Evolutionary conservation across 768 basidiomycete species (phyloP).

Genomic region (Russula sp.): DNA sequence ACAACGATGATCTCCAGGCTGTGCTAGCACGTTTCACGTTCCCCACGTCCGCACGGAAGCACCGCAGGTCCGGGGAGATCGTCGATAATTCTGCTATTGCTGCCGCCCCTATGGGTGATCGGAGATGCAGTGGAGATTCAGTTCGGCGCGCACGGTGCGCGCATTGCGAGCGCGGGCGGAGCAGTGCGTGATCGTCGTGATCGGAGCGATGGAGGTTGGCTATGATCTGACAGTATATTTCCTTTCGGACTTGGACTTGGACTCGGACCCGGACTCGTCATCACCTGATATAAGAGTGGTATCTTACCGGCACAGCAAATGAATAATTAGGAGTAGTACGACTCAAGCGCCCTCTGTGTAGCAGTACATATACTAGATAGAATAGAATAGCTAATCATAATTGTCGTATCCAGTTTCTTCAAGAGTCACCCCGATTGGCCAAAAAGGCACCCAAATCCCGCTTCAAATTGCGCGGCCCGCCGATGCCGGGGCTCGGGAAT

Average conservation of each 20-base stretch:
- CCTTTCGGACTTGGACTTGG: background rate
- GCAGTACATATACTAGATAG: background rate
- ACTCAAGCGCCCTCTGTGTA: background rate
- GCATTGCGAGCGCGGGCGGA: conserved; percentile 7
- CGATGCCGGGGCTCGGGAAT: conserved; percentile 19
- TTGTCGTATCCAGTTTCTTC: background rate
- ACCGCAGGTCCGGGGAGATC: conserved; percentile 4
- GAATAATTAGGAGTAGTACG: background rate
- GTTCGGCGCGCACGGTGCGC: background rate
- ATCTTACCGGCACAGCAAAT: background rate
- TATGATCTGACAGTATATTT: background rate
- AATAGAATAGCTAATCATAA: background rate
- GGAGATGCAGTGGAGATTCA: background rate
- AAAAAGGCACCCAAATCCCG: conserved; percentile 20
- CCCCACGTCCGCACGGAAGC: conserved; percentile 9
- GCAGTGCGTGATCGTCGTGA: background rate
- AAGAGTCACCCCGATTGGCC: conserved; percentile 14
- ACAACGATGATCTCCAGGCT: conserved; percentile 1
- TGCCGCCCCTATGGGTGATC: background rate
- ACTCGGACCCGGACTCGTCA: background rate
- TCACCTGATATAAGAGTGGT: background rate
- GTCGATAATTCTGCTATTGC: background rate
- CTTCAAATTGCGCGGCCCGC: conserved; percentile 13
- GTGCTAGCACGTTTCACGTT: conserved; percentile 13
- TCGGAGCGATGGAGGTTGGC: background rate